A percentile compares a stretch with the other conserved stretches of the same genome.
Evolutionary conservation across 1,284 basidiomycete species (phyloP).

Genomic region (Termitomyces sp.): DNA sequence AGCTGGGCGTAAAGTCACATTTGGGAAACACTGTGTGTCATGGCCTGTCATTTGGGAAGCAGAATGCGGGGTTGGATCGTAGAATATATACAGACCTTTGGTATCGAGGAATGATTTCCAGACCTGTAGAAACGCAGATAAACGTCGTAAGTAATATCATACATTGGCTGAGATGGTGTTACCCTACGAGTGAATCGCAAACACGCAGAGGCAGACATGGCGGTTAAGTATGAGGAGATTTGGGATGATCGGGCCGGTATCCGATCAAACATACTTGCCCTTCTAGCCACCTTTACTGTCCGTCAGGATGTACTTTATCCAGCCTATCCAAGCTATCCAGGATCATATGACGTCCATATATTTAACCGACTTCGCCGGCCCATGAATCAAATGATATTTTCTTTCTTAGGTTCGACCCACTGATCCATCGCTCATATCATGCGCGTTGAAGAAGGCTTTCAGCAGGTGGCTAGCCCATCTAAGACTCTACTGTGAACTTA

Average conservation of each 20-base stretch:
- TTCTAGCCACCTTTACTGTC: too few species aligned
- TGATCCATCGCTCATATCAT: conserved; percentile 28
- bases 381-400: neutral
- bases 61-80: conserved; percentile 4
- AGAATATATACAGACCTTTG: conserved; percentile 52
- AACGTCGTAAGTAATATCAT: neutral
- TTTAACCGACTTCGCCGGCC: neutral
- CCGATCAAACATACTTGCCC: too few species aligned
- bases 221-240: neutral
- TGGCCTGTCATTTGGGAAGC: conserved; percentile 48
- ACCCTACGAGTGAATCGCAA: conserved; percentile 61
- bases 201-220: conserved; percentile 40
- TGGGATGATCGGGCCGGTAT: neutral
- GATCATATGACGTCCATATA: neutral
- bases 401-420: neutral
- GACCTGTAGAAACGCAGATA: conserved; percentile 39
- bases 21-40: conserved; percentile 73
- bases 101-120: conserved; percentile 77
- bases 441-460: conserved; percentile 64
- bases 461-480: conserved; percentile 36
- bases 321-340: neutral
- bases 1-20: conserved; percentile 37
- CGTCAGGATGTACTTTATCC: too few species aligned
- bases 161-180: neutral
- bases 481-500: neutral